phyloP scores from a whole-genome alignment of 2,329 filamentous ascomycete species.

The Chrysosporium keratinophilum region DNA sequence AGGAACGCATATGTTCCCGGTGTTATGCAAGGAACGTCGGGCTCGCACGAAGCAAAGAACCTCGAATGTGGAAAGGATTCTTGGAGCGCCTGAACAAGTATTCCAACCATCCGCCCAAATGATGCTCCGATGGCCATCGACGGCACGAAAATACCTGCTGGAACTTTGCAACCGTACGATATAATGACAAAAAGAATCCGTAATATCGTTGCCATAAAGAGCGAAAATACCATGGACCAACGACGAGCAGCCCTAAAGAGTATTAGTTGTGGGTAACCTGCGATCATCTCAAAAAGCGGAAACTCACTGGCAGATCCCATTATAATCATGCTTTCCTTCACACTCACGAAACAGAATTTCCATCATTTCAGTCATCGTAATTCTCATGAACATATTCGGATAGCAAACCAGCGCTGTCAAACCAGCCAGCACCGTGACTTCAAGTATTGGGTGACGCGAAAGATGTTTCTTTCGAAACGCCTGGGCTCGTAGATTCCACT shows the following conservation, averaged over 20 bases:
- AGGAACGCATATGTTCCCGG: slow-evolving; percentile 95
- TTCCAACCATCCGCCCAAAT: slow-evolving; percentile 88
- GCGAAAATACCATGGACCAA: slow-evolving; percentile 65
- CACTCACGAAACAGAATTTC: slow-evolving; percentile 94
- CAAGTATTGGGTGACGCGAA: slow-evolving; percentile 68
- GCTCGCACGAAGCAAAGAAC: slow-evolving; percentile 81
- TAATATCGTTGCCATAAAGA: slow-evolving; percentile 68
- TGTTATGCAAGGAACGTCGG: slow-evolving; percentile 90
- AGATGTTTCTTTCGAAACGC: slow-evolving; percentile 92
- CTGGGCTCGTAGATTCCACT: slow-evolving; percentile 87
- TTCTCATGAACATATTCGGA: slow-evolving; percentile 85
- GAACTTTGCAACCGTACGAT: slow-evolving; percentile 95
- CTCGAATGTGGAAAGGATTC: slow-evolving; percentile 69
- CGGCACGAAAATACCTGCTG: slow-evolving; percentile 93
- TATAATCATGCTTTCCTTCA: slow-evolving; percentile 76
- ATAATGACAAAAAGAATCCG: slow-evolving; percentile 81
- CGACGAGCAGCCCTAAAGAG: slow-evolving; percentile 50
- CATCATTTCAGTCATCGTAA: slow-evolving; percentile 99
- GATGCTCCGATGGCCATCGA: slow-evolving; percentile 96
- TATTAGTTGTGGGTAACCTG: neutral
- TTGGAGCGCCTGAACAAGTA: slow-evolving; percentile 80
- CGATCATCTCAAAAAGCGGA: neutral
- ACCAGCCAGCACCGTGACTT: slow-evolving; percentile 72
- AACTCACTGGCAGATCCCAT: slow-evolving; percentile 70
- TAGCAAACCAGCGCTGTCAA: slow-evolving; percentile 89